Base-by-base conservation (phyloP, 345 rosid genomes). In the Euphorbia pulcherrima region DNA sequence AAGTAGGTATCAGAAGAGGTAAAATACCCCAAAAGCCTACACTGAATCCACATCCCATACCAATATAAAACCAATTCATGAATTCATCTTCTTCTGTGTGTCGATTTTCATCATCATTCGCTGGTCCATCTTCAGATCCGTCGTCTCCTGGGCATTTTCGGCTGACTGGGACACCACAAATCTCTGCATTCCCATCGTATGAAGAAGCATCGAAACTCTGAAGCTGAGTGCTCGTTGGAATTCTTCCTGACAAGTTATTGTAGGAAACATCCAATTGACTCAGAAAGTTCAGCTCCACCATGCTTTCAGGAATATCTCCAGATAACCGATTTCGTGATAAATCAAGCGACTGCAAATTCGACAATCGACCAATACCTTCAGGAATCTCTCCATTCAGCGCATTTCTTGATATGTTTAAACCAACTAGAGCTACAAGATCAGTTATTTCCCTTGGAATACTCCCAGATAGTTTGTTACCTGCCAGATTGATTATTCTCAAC, bases 191-290 rank as follows among this genome's bases (percentile, higher is more conserved):
- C 18, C 71, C 71, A 8, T 8, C 21, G 54, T 51, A 73, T 7
- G 20, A 17, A n/a, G 71, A 60, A 24, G 46, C 60, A 67, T 52
- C 4, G 30, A 73, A 52, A 58, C 67, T 59, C 13, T 59, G 71
- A 37, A 66, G 60, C 40, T 66, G 67, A 33, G 71, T 66, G 33
- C 71, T 26, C 5, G 17, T 26, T 14, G 76, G 76, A 41, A 73
- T 67, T 66, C 50, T 44, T 17, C 76, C 76, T 26, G 76, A 73
- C 53, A 73, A 60, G 54, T 66, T 60, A 30, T 66, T 66, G 64
- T 67, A 47, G 6, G 71, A 28, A 47, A 73, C 13, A 28, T 73
- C 39, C n/a, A n/a, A n/a, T n/a, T n/a, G n/a, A n/a, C n/a, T n/a
- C n/a, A n/a, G n/a, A n/a, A n/a, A n/a, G n/a, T n/a, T n/a, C n/a